Evolutionary conservation across 768 basidiomycete genomes (phyloP).

Genomic region (Phylloporus sp.): DNA sequence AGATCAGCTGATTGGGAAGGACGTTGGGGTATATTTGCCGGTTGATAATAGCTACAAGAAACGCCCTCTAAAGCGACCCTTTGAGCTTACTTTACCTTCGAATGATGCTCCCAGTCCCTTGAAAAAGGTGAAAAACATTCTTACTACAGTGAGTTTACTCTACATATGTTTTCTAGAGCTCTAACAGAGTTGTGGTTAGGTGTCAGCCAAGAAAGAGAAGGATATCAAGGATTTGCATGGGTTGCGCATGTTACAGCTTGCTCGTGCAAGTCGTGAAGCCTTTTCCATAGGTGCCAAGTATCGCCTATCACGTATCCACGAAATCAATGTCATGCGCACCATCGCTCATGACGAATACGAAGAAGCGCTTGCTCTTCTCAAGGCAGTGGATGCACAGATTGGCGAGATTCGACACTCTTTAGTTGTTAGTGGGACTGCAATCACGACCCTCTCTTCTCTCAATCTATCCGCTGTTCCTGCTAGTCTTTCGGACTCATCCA

Average conservation of each 20-base stretch:
- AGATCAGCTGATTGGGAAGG: too few relatives aligned
- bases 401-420: background rate
- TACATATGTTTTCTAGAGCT: too few relatives aligned
- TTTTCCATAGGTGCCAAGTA: background rate
- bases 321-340: background rate
- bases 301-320: background rate
- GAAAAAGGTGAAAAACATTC: too few relatives aligned
- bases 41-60: too few relatives aligned
- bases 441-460: too few relatives aligned
- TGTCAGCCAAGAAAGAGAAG: background rate
- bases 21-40: too few relatives aligned
- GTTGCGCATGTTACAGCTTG: background rate
- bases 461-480: too few relatives aligned
- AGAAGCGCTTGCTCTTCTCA: background rate
- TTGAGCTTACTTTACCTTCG: too few relatives aligned
- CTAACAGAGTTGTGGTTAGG: too few relatives aligned
- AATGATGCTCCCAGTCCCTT: too few relatives aligned
- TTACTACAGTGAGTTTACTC: background rate
- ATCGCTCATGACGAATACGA: background rate
- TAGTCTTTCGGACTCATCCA: too few relatives aligned
- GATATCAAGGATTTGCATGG: background rate
- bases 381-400: background rate
- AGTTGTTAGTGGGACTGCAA: background rate
- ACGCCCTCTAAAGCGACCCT: too few relatives aligned
- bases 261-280: background rate